These are phyloP conservation scores for Naganishia cerealis DNA, from an alignment of 1,284 basidiomycete genomes.

Conservation along the genomic window DNA sequence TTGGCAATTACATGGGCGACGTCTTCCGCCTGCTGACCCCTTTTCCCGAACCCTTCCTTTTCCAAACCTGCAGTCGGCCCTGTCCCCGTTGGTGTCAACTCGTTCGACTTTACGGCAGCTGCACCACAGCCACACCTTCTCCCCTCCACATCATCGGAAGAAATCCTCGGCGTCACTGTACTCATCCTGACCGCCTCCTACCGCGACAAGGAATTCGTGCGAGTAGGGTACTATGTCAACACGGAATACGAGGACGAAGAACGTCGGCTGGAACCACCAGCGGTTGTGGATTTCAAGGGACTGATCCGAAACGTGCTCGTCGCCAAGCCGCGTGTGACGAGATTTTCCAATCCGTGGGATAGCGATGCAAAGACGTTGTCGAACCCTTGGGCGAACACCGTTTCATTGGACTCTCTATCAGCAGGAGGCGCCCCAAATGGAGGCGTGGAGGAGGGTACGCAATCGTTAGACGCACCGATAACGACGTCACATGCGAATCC, in stretches of 20 bases:
- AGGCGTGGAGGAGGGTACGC: not conserved
- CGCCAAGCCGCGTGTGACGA: constrained; percentile 88
- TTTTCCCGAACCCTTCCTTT: not conserved
- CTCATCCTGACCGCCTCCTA: constrained; percentile 89
- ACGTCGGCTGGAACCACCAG: constrained; percentile 72
- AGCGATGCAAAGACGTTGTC: constrained; percentile 29
- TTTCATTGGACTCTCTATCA: constrained; percentile 4
- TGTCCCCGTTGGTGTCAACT: constrained; percentile 89
- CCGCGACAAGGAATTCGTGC: constrained; percentile 94
- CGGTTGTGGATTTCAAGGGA: constrained; percentile 63
- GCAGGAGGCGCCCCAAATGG: not conserved
- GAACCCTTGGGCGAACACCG: constrained; percentile 17
- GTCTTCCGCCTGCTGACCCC: not conserved
- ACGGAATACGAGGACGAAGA: constrained; percentile 95
- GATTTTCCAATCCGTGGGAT: constrained; percentile 28
- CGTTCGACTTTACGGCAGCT: constrained; percentile 87
- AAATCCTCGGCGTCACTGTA: constrained; percentile 73
- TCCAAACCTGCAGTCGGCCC: constrained; percentile 69
- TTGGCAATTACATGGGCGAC: not conserved
- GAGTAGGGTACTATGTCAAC: constrained; percentile 98
- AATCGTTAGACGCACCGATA: constrained; percentile 25
- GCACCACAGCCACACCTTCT: constrained; percentile 70
- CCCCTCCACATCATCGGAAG: constrained; percentile 64
- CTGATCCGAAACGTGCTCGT: constrained; percentile 82
- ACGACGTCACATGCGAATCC: constrained; percentile 4